phyloP scores from a whole-genome alignment of 805 yeast genomes.

The Candida mattraensis region DNA sequence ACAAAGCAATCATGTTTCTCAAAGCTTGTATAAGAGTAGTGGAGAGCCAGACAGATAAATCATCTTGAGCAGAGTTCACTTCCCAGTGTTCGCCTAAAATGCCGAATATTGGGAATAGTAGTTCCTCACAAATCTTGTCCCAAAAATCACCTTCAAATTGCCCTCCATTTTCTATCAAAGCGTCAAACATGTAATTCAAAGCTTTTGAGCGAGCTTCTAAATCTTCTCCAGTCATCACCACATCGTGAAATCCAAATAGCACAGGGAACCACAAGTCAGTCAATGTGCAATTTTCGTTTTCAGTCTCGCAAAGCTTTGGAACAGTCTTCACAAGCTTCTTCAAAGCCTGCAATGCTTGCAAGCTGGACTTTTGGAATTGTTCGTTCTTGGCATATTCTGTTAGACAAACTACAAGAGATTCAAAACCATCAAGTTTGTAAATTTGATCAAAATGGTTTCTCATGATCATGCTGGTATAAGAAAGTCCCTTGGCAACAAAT shows the following conservation, averaged over 20 bases:
- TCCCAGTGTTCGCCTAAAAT: slow-evolving; percentile 77
- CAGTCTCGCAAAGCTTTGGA: slow-evolving; percentile 41
- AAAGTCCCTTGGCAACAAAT: slow-evolving; percentile 63
- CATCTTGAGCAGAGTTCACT: slow-evolving; percentile 72
- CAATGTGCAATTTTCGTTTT: slow-evolving; percentile 37
- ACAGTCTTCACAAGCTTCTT: slow-evolving; percentile 59
- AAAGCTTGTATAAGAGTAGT: slow-evolving; percentile 95
- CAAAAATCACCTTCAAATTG: slow-evolving; percentile 75
- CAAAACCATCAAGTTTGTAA: slow-evolving; percentile 64
- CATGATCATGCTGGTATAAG: slow-evolving; percentile 60
- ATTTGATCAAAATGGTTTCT: slow-evolving; percentile 62
- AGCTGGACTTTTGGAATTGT: slow-evolving; percentile 73
- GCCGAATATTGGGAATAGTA: slow-evolving; percentile 87
- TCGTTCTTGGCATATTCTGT: slow-evolving; percentile 83
- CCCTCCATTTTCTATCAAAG: slow-evolving; percentile 75
- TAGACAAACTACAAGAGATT: slow-evolving; percentile 69
- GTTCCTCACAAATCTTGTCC: slow-evolving; percentile 73
- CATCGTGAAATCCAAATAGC: slow-evolving; percentile 79
- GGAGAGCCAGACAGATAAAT: slow-evolving; percentile 91
- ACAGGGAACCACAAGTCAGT: slow-evolving; percentile 81
- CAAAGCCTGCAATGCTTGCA: slow-evolving; percentile 77
- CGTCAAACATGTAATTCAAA: slow-evolving; percentile 76
- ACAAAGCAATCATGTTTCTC: slow-evolving; percentile 79
- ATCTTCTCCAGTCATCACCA: slow-evolving; percentile 91
- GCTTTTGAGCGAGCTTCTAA: slow-evolving; percentile 92